Conservation (phyloP, 2,329 filamentous ascomycete genomes). For the Calonectria pseudoreteaudii region DNA sequence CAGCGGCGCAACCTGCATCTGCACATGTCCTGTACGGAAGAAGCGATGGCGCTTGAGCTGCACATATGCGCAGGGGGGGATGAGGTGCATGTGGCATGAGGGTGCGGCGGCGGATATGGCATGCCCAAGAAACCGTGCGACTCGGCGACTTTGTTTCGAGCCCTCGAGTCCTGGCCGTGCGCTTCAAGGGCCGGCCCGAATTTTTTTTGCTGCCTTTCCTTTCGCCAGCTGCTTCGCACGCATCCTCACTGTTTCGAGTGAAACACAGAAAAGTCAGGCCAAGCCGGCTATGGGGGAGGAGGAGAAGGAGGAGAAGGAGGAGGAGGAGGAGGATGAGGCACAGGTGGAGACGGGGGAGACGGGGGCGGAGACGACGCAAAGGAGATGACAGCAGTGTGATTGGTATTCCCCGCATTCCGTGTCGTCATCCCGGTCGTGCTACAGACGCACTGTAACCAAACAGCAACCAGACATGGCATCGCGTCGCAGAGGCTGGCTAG, state of each 20-base stretch:
- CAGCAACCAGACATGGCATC: constrained; percentile 37
- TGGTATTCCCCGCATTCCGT: constrained; percentile 49
- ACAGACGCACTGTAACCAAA: constrained; percentile 38
- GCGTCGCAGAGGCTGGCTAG: constrained; percentile 21
- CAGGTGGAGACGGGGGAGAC: neutral
- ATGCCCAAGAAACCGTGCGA: neutral
- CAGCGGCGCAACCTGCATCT: constrained; percentile 12
- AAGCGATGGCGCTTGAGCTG: constrained; percentile 15
- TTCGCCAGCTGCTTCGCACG: neutral
- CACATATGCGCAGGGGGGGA: constrained; percentile 9
- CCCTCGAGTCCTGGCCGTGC: neutral
- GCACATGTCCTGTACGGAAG: constrained; percentile 5
- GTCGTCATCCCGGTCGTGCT: constrained; percentile 47
- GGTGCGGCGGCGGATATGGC: neutral
- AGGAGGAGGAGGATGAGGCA: neutral
- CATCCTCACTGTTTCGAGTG: neutral
- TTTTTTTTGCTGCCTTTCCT: neutral
- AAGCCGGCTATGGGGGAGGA: neutral
- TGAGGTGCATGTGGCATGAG: constrained; percentile 8
- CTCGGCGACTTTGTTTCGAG: constrained; percentile 3
- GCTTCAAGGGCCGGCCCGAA: neutral
- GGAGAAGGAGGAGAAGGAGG: neutral
- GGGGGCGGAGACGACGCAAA: neutral
- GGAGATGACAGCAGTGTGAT: constrained; percentile 20
- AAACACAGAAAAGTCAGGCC: neutral